Base-by-base conservation (phyloP, 768 basidiomycete species). In the Phylloporus arenicola region DNA sequence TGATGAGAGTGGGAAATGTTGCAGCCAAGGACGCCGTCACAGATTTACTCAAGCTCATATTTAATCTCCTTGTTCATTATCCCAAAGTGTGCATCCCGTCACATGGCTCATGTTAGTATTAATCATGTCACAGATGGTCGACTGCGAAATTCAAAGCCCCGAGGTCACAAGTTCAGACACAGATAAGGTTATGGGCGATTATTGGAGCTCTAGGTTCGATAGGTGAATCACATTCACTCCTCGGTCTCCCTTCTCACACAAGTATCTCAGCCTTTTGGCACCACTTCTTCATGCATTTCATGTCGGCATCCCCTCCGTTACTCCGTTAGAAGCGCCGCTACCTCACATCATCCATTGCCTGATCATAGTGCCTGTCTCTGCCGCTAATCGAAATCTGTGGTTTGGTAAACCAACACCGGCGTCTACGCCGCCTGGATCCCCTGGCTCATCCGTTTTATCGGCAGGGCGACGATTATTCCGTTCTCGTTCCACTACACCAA, bases 41-140 rank as follows among this genome's bases (percentile, higher is more conserved):
- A 4, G 93, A 97, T 65, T 63, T 92, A 22, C 76, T 97, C 49
- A 97, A 97, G 63, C 75, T 92, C 42, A 73, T 79, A 3, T 93
- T 90, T 68, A 93, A 95, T 64, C 64, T 95, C 27, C 72, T 91
- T 45, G 65, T 82, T 37, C 86, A 88, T 62, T 92, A 90, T 67
- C 90, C 90, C 5, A 89, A 84, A 73, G 87, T 86, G 6, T 33
- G 55, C 47, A 0, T 7, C 3, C 5, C 27, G 39, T 43, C 27
- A 13, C 24, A 29, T 48, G 33, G 0, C 2, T 45, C 19, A 12
- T 12, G 4, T 20, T 37, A 0, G n/a, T 48, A 35, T 51, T 16
- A 57, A 49, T 20, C 13, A 12, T 50, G 39, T 33, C 44, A 30
- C 34, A 57, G 52, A 72, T 76, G 56, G 69, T 73, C 3, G 75